These are phyloP conservation scores for Trametes polyzona DNA, from an alignment of 1,284 basidiomycete species.

Conservation along the genomic window DNA sequence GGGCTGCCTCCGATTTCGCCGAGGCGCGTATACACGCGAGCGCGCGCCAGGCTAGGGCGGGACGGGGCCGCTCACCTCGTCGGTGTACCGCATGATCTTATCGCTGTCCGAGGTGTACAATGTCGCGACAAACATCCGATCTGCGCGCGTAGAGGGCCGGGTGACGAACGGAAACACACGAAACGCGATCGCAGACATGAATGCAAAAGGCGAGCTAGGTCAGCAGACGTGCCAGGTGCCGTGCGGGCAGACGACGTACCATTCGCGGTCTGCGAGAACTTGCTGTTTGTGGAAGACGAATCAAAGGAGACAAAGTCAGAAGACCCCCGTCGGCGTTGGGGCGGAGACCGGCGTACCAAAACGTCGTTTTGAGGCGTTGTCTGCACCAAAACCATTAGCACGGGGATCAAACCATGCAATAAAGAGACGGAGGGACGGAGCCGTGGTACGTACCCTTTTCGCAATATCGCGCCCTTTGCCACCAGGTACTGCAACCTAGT, in stretches of 20 bases:
- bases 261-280: constrained; percentile 69
- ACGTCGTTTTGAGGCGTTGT: constrained; percentile 77
- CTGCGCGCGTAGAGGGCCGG: constrained; percentile 37
- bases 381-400: constrained; percentile 41
- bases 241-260: constrained; percentile 44
- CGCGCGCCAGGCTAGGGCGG: background rate
- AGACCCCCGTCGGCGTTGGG: constrained; percentile 14
- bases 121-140: constrained; percentile 76
- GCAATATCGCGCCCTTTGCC: constrained; percentile 79
- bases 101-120: constrained; percentile 77
- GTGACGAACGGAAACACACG: background rate
- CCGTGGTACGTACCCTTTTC: constrained; percentile 63
- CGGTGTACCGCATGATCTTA: constrained; percentile 77
- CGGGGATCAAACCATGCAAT: constrained; percentile 30
- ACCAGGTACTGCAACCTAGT: constrained; percentile 79
- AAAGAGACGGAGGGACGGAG: constrained; percentile 9
- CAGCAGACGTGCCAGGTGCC: constrained; percentile 3
- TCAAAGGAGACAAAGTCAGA: constrained; percentile 17
- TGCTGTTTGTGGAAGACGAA: constrained; percentile 47
- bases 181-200: constrained; percentile 1
- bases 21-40: constrained; percentile 26
- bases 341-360: constrained; percentile 56
- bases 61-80: constrained; percentile 55
- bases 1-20: constrained; percentile 25
- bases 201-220: background rate